phyloP scores from a whole-genome alignment of 163 green algal genomes.

The Chlamydomonas reinhardtii region DNA sequence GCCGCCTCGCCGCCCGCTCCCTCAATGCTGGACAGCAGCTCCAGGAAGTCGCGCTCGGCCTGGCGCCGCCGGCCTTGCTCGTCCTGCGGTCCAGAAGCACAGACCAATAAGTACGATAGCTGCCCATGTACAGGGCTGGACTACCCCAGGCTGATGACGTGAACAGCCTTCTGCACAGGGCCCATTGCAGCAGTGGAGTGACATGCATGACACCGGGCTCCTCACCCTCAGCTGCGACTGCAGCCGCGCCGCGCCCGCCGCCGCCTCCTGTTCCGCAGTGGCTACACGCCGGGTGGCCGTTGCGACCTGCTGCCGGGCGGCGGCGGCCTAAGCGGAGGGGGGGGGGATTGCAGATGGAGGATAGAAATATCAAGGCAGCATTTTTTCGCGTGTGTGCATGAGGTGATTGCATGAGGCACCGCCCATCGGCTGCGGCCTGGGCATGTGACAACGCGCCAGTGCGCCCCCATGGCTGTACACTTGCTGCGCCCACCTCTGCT shows the following conservation, averaged over 20 bases:
- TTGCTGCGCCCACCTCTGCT: constrained; percentile 19
- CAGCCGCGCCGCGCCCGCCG: constrained; percentile 2
- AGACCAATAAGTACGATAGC: not conserved
- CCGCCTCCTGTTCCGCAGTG: constrained; percentile 12
- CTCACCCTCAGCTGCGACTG: constrained; percentile 55
- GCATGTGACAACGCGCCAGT: too few relatives aligned
- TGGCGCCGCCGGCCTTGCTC: constrained; percentile 67
- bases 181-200: too few relatives aligned
- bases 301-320: constrained; percentile 25
- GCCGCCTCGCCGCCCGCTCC: constrained; percentile 1
- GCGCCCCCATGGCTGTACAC: not conserved
- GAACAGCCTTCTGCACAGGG: not conserved
- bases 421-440: too few relatives aligned
- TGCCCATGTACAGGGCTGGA: too few relatives aligned
- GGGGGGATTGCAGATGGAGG: not conserved
- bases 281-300: not conserved
- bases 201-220: not conserved
- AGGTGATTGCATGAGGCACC: too few relatives aligned
- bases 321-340: not conserved
- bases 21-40: constrained; percentile 66
- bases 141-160: too few relatives aligned
- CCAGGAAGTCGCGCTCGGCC: constrained; percentile 78
- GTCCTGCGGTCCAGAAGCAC: constrained; percentile 37
- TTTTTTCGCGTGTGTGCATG: too few relatives aligned
- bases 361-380: too few relatives aligned